Conservation (phyloP, 768 basidiomycete species). For the Lentinula guzmanii region DNA sequence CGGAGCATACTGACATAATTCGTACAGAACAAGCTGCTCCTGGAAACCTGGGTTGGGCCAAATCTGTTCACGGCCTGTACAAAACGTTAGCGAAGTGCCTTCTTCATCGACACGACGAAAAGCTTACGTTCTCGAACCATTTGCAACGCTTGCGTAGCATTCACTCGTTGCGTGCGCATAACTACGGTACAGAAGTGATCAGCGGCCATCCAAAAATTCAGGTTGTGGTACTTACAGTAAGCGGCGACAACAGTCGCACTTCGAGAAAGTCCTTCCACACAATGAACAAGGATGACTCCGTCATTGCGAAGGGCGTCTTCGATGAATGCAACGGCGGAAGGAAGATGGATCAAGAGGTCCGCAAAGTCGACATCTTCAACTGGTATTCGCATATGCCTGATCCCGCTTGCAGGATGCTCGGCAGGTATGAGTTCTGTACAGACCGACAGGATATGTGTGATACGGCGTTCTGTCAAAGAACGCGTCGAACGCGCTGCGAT, state of each 20-base stretch:
- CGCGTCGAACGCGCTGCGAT: conserved; percentile 66
- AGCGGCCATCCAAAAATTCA: neutral
- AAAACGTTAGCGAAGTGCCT: conserved; percentile 4
- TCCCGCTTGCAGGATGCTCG: conserved; percentile 63
- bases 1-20: conserved; percentile 65
- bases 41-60: conserved; percentile 79
- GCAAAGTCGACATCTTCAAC: conserved; percentile 68
- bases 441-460: conserved; percentile 77
- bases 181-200: conserved; percentile 31
- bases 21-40: conserved; percentile 72
- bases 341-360: conserved; percentile 61
- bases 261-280: conserved; percentile 59
- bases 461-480: conserved; percentile 64
- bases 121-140: conserved; percentile 52
- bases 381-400: conserved; percentile 63
- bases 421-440: conserved; percentile 69
- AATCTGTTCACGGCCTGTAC: conserved; percentile 65
- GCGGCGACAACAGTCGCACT: conserved; percentile 70
- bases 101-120: neutral
- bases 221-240: conserved; percentile 47
- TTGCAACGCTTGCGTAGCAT: conserved; percentile 52
- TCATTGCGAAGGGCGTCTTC: conserved; percentile 52
- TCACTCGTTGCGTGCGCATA: conserved; percentile 59
- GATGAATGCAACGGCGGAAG: conserved; percentile 62
- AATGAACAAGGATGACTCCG: conserved; percentile 62